Base-by-base conservation (phyloP, 2,329 filamentous ascomycete species). In the Plenodomus lindquistii region DNA sequence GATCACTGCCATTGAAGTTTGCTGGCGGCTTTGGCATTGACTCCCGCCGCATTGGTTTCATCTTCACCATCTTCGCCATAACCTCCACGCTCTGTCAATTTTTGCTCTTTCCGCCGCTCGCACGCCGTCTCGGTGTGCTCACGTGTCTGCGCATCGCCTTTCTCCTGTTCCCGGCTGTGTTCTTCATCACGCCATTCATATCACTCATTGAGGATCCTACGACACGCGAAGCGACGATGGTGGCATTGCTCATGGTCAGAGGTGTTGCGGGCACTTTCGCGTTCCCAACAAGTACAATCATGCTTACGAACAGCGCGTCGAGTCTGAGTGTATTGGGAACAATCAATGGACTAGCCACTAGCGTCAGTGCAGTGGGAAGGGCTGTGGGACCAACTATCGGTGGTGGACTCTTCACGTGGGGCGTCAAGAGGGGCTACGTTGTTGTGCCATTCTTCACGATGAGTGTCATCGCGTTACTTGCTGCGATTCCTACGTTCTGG, bases 261-360 rank as follows among this genome's bases (percentile, higher is more conserved):
- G 86, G 87, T 9, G 81, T 88, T 45, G 83, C 82, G 34, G 85
- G 86, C 50, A 94, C 95, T 55, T 87, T 97, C 63, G 88, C 88
- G 1, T 97, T 97, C 69, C 93, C 94, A 0, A 94, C 89, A 63
- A 87, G 83, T 20, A 96, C 90, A 5, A 97, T 97, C 60, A 79
- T 97, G 40, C 81, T 97, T 31, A 97, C 92, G 21, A 97, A 97
- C 73, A 90, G 87, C 9, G 91, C 91, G 4, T 74, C 80, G 1
- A 91, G 87, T 45, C 76, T 96, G 15, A 78, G 81, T 37, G 83
- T 96, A 9, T 81, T 97, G 4, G 92, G 91, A 1, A 97, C 92
- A 0, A 75, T 97, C 46, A 97, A 97, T 65, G 94, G 93, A 2
- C 85, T 96, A 52, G 92, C 91, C 0, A 96, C 92, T 0, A 88